Percentiles rank a stretch among this genome's conserved stretches.
Evolutionary conservation across 83 land plant genomes (phyloP).

Genomic region (Picea abies): DNA sequence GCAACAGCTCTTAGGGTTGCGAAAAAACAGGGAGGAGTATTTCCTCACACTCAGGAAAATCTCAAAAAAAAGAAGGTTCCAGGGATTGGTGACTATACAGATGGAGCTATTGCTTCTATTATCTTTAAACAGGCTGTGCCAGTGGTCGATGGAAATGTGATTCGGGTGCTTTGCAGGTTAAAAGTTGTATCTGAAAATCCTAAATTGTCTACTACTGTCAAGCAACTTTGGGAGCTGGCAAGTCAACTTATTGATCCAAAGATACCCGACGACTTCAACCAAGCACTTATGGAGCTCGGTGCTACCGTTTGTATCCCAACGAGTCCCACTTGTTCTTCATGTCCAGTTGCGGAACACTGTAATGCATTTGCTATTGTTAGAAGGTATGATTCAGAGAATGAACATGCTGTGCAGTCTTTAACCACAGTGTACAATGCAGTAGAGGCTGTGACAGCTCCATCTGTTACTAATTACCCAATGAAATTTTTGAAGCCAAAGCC

Average conservation of each 20-base stretch:
- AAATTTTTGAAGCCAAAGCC: conserved; percentile 72
- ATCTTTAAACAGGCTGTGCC: too few species aligned
- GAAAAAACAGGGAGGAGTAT: too few species aligned
- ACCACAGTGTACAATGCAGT: not conserved
- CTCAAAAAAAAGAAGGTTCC: too few species aligned
- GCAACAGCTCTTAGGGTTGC: too few species aligned
- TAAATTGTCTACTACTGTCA: too few species aligned
- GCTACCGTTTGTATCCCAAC: conserved; percentile 77
- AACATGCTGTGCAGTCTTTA: not conserved
- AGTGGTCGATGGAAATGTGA: too few species aligned
- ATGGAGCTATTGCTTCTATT: too few species aligned
- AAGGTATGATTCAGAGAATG: conserved; percentile 19
- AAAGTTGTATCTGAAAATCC: too few species aligned
- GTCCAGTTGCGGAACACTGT: conserved; percentile 79
- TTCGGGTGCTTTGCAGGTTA: too few species aligned
- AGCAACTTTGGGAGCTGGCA: conserved; percentile 89
- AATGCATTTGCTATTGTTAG: conserved; percentile 50
- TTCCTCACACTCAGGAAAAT: too few species aligned
- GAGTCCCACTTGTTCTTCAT: conserved; percentile 74
- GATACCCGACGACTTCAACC: conserved; percentile 94
- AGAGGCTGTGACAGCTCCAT: not conserved
- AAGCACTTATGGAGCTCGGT: conserved; percentile 99
- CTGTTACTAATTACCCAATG: conserved; percentile 80
- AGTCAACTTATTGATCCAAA: conserved; percentile 75
- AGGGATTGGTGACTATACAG: too few species aligned